Percentiles rank a stretch among this genome's conserved stretches.
Evolutionary conservation across 805 yeast species (phyloP).

Genomic region (Kregervanrija delftensis): DNA sequence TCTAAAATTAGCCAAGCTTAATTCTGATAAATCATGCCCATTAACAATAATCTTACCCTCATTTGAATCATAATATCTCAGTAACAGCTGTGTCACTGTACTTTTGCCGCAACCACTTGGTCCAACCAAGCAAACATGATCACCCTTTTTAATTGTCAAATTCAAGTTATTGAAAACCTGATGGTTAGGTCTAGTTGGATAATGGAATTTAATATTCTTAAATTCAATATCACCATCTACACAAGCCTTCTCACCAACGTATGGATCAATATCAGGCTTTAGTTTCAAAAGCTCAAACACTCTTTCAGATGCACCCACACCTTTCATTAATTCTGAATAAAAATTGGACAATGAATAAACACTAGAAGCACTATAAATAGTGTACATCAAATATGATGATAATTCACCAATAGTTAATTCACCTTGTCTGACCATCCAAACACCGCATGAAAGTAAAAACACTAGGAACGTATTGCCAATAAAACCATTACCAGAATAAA

Average conservation of each 20-base stretch:
- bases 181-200: conserved; percentile 79
- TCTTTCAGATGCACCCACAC: conserved; percentile 91
- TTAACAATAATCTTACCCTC: conserved; percentile 61
- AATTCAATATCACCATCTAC: conserved; percentile 55
- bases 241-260: conserved; percentile 46
- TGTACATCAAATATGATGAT: conserved; percentile 91
- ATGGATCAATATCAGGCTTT: conserved; percentile 63
- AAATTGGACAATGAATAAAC: conserved; percentile 87
- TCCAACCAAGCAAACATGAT: conserved; percentile 87
- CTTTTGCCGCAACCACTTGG: conserved; percentile 98
- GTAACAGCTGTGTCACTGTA: conserved; percentile 69
- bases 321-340: conserved; percentile 93
- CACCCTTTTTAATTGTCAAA: conserved; percentile 65
- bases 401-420: conserved; percentile 80
- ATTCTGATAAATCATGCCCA: conserved; percentile 50
- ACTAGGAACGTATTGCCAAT: conserved; percentile 77
- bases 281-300: conserved; percentile 81
- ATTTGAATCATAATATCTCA: conserved; percentile 78
- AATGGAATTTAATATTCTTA: conserved; percentile 57
- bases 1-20: conserved; percentile 69
- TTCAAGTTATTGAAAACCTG: conserved; percentile 55
- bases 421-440: conserved; percentile 72
- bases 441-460: conserved; percentile 74
- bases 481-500: conserved; percentile 73
- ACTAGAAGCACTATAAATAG: conserved; percentile 89